Evolutionary conservation across 2,329 filamentous ascomycete species (phyloP).

Genomic region (Zymoseptoria pseudotritici): DNA sequence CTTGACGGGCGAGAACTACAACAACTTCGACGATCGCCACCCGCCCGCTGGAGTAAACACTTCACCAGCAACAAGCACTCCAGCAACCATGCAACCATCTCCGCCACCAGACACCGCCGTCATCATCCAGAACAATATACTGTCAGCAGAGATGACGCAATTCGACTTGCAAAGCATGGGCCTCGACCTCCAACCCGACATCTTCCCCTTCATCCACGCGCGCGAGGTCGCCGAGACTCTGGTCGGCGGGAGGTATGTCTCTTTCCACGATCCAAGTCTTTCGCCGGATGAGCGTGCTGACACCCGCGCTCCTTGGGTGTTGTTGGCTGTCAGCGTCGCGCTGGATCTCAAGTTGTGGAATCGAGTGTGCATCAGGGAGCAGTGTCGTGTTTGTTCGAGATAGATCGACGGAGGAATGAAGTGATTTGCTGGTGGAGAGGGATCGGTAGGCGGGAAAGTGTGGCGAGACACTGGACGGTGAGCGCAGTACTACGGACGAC

Average conservation of each 20-base stretch:
- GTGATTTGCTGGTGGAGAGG: too few species aligned
- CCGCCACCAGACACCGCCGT: neutral
- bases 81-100: neutral
- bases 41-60: too few species aligned
- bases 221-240: neutral
- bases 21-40: neutral
- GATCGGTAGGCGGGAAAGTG: too few species aligned
- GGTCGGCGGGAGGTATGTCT: neutral
- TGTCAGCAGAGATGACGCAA: neutral
- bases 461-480: too few species aligned
- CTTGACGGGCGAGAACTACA: neutral
- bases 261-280: neutral
- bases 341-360: neutral
- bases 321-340: neutral
- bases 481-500: too few species aligned
- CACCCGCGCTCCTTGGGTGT: neutral
- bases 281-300: neutral
- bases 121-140: neutral
- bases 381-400: neutral
- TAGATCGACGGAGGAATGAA: neutral
- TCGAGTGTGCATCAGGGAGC: neutral
- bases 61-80: neutral
- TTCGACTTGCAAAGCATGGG: neutral
- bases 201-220: neutral
- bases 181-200: neutral